phyloP scores from a whole-genome alignment of 176 grass and related monocot genomes.

The Chrysopogon serrulatus region DNA sequence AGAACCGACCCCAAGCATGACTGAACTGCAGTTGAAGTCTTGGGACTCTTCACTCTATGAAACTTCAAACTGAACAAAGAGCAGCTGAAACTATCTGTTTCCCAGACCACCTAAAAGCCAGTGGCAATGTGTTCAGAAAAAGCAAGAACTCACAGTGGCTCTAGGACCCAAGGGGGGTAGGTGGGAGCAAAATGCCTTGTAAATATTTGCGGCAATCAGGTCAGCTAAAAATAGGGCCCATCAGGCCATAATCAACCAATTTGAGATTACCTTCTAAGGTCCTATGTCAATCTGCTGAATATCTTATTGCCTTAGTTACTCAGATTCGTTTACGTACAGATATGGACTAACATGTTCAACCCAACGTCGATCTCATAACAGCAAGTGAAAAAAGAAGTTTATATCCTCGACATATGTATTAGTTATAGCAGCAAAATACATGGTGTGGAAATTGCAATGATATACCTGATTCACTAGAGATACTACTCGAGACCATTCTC shows the following conservation, averaged over 20 bases:
- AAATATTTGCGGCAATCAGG: neutral
- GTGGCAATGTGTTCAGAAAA: neutral
- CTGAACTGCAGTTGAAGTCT: neutral
- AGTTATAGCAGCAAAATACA: neutral
- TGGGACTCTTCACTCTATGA: neutral
- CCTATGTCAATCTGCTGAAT: neutral
- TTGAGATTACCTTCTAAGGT: neutral
- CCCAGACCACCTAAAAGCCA: neutral
- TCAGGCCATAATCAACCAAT: neutral
- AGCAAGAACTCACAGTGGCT: neutral
- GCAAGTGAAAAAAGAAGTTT: neutral
- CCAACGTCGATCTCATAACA: neutral
- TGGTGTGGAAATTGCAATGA: neutral
- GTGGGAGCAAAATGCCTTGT: too few relatives aligned
- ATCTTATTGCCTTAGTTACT: neutral
- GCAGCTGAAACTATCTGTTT: neutral
- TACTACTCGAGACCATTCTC: constrained; percentile 87
- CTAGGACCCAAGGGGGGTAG: neutral
- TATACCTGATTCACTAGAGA: constrained; percentile 94
- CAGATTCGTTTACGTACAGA: neutral
- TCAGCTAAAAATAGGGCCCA: neutral
- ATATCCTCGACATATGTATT: neutral
- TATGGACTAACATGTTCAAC: neutral
- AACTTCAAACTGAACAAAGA: neutral
- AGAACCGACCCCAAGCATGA: neutral